Evolutionary conservation across 805 yeast species (phyloP).

Genomic region (Yarrowia osloensis): DNA sequence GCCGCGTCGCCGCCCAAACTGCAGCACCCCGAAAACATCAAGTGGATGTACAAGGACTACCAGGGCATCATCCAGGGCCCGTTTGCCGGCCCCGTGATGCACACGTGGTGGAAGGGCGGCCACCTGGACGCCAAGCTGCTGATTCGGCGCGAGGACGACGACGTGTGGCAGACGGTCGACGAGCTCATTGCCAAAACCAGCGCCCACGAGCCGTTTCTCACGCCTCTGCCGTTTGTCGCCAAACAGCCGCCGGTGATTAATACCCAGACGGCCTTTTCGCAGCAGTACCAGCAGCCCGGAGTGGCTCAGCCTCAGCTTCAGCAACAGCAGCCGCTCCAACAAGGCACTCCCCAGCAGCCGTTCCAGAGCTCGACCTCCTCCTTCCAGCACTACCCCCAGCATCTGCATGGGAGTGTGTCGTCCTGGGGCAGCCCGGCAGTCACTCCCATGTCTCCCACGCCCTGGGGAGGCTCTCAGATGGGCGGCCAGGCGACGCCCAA

Average conservation of each 20-base stretch:
- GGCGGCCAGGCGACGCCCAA: constrained; percentile 22
- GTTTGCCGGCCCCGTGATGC: constrained; percentile 72
- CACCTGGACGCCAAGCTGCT: constrained; percentile 58
- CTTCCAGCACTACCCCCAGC: constrained; percentile 18
- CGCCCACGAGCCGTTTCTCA: constrained; percentile 59
- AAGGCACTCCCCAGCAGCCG: not conserved
- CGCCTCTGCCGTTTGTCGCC: constrained; percentile 43
- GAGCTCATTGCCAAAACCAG: constrained; percentile 55
- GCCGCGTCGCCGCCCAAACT: constrained; percentile 34
- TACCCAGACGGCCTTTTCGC: constrained; percentile 1
- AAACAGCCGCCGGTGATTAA: constrained; percentile 7
- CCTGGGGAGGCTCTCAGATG: constrained; percentile 27
- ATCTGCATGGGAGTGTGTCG: constrained; percentile 7
- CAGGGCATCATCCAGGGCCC: constrained; percentile 78
- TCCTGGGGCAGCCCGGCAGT: constrained; percentile 21
- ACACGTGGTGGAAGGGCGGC: constrained; percentile 67
- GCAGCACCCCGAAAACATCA: constrained; percentile 48
- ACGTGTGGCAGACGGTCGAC: constrained; percentile 52
- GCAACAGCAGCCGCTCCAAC: not conserved
- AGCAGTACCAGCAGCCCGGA: constrained; percentile 25
- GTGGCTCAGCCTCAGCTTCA: not conserved
- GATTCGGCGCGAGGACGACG: constrained; percentile 62
- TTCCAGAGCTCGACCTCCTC: constrained; percentile 10
- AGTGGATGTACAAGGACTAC: constrained; percentile 77
- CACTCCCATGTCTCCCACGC: constrained; percentile 27